Conservation (phyloP, 2,329 filamentous ascomycete genomes). For the Mollisiaceae sp. region DNA sequence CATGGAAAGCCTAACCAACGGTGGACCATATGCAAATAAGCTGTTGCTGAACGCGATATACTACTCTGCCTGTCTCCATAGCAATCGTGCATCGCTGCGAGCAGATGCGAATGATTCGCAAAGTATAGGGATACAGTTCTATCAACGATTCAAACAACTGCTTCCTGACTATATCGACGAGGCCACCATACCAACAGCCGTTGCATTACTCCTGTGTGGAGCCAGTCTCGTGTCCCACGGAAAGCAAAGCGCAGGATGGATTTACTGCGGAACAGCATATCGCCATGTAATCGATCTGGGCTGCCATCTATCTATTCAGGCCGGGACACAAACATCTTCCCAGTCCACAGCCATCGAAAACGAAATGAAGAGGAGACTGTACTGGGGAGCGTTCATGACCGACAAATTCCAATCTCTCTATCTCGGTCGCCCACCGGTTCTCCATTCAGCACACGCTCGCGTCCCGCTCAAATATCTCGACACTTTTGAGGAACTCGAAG, state of each 20-base stretch:
- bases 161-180: constrained; percentile 41
- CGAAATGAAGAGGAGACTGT: constrained; percentile 41
- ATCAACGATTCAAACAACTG: constrained; percentile 46
- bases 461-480: constrained; percentile 37
- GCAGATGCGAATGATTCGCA: constrained; percentile 43
- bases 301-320: constrained; percentile 44
- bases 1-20: constrained; percentile 46
- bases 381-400: constrained; percentile 42
- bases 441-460: constrained; percentile 34
- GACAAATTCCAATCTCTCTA: constrained; percentile 43
- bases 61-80: constrained; percentile 47
- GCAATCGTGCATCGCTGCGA: constrained; percentile 45
- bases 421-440: constrained; percentile 38
- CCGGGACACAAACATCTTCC: constrained; percentile 42
- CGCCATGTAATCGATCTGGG: constrained; percentile 50
- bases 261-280: constrained; percentile 48
- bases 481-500: constrained; percentile 37
- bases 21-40: constrained; percentile 46
- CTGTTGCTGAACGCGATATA: constrained; percentile 49
- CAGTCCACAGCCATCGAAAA: constrained; percentile 33
- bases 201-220: constrained; percentile 39
- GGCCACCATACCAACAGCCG: constrained; percentile 38
- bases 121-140: constrained; percentile 46
- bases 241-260: constrained; percentile 41
- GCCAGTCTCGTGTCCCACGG: constrained; percentile 37